Evolutionary conservation across 2,329 filamentous ascomycete genomes (phyloP).

Genomic region (Raffaelea arxii): DNA sequence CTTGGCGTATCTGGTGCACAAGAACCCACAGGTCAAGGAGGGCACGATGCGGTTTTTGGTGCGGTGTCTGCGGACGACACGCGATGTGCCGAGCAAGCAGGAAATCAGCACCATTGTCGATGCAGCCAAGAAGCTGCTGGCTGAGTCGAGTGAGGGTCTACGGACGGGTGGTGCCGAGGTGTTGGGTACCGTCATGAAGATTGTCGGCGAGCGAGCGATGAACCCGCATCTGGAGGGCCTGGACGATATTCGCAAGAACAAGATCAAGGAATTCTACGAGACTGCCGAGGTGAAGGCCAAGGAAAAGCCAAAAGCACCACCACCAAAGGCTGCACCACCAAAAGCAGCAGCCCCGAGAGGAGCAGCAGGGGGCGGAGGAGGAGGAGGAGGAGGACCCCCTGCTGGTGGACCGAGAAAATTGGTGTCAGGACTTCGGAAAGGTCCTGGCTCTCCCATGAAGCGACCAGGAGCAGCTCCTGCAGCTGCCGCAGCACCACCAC

Average conservation of each 20-base stretch:
- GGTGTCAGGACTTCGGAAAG: too few species aligned
- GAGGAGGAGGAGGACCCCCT: slow-evolving; percentile 35
- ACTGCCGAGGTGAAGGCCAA: slow-evolving; percentile 78
- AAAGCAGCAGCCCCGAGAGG: slow-evolving; percentile 28
- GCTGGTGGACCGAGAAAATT: slow-evolving; percentile 31
- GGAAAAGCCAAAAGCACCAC: slow-evolving; percentile 77
- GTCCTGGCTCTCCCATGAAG: slow-evolving; percentile 29
- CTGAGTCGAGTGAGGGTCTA: slow-evolving; percentile 78
- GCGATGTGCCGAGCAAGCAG: slow-evolving; percentile 71
- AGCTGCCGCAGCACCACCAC: slow-evolving; percentile 12
- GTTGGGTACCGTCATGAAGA: slow-evolving; percentile 94
- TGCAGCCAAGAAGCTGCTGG: slow-evolving; percentile 75
- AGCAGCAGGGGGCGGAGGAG: too few species aligned
- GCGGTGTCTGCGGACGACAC: slow-evolving; percentile 72
- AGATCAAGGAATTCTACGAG: slow-evolving; percentile 88
- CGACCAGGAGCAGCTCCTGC: slow-evolving; percentile 32
- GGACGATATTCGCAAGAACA: slow-evolving; percentile 90
- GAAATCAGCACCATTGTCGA: slow-evolving; percentile 85
- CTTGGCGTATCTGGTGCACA: slow-evolving; percentile 73
- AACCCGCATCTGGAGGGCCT: slow-evolving; percentile 82
- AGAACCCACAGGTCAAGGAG: slow-evolving; percentile 96
- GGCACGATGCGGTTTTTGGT: slow-evolving; percentile 92
- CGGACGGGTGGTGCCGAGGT: slow-evolving; percentile 86
- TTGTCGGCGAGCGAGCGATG: slow-evolving; percentile 94
- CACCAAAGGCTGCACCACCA: slow-evolving; percentile 41